Evolutionary conservation across 2,329 filamentous ascomycete genomes (phyloP), one percentile per base, ranked within the genome.

Genomic region (Didymella sp.): DNA sequence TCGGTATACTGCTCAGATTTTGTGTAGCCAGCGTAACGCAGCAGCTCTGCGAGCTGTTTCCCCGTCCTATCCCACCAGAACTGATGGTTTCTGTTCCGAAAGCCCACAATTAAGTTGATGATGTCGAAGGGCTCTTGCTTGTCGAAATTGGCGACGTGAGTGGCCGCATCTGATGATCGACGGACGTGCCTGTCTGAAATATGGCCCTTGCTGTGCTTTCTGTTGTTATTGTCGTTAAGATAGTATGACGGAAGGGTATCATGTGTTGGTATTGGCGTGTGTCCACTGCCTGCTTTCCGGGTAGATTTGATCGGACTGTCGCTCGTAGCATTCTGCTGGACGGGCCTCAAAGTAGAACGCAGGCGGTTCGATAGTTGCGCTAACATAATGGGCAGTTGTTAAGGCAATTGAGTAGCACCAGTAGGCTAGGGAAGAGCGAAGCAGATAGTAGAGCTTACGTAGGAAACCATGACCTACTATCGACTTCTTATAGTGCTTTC

Each of bases 21-120:
- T 5, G 47, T 28, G 24, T 59, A 59, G 12, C 51, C 51, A 12
- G 51, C 51, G 33, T 53, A 49, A 11, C 42, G 17, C 28, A 59
- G 57, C 17, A 59, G 40, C 11, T 45, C 47, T 22, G 48, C 51
- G 3, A 59, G 40, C 15, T 59, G 57, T 3, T 35, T 38, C 22
- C 57, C 57, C 9, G 52, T 59, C 37, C 40, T 56, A 1, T 48
- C 51, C 57, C 57, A 59, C 57, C 57, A 59, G 28, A 59, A 59
- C n/a, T 52, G 48, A 30, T 59, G 51, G 28, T 51, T 28, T 6
- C 38, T 35, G 24, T 52, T 53, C 24, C 22, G 43, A 24, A 59
- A 59, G 44, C 13, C 21, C 19, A 59, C 12, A 6, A 19, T 46
- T 1, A 43, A 49, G 25, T 17, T 35, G 43, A 46, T 46, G 28